Evolutionary conservation across 148 eudicot genomes (phyloP).

Genomic region (Pouteria glomerata): DNA sequence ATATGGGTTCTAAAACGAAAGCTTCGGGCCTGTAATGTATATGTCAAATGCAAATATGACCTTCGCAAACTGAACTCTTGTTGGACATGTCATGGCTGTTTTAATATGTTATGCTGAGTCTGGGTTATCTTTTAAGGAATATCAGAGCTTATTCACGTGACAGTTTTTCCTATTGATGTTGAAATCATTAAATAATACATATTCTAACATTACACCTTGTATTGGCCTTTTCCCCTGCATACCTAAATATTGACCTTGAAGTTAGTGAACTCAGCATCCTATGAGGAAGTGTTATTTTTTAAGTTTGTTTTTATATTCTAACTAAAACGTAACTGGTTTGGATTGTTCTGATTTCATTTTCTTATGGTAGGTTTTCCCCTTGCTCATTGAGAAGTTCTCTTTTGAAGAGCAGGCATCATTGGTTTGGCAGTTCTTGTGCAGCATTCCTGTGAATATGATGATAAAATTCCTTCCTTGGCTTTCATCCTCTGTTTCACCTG

Average conservation of each 20-base stretch:
- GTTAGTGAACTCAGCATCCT: no score
- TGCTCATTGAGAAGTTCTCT: conserved; percentile 88
- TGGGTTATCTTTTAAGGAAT: neutral
- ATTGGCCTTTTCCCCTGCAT: neutral
- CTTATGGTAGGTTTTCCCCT: conserved; percentile 61
- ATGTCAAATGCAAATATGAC: neutral
- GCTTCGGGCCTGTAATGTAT: neutral
- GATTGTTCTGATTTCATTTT: neutral
- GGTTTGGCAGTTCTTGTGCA: conserved; percentile 94
- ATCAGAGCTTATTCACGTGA: neutral
- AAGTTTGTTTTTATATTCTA: no score
- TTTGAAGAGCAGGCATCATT: conserved; percentile 94
- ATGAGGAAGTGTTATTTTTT: no score
- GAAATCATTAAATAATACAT: neutral
- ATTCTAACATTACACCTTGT: neutral
- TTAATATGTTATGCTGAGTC: neutral
- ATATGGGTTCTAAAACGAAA: neutral
- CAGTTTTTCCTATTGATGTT: neutral
- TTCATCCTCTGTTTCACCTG: conserved; percentile 74
- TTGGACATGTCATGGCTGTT: neutral
- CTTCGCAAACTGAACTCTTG: neutral
- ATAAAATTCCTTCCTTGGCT: conserved; percentile 97
- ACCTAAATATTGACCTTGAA: neutral
- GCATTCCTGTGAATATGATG: conserved; percentile 98
- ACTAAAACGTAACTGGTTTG: neutral